Conservation (phyloP, 2,329 filamentous ascomycete species). For the Trichoderma hamatum region DNA sequence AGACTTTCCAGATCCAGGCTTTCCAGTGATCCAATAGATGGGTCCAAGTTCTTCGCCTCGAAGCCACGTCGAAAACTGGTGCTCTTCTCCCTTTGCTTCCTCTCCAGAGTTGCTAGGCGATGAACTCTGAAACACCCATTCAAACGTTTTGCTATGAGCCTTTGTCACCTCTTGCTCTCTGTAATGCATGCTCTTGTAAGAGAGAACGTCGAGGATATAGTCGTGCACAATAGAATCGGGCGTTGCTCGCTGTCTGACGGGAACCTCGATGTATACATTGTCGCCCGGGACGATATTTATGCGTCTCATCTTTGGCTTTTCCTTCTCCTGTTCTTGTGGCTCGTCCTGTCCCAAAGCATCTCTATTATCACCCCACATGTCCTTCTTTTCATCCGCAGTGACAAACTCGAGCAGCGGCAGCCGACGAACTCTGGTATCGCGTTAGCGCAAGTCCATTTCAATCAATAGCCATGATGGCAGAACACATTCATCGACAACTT, state of each 20-base stretch:
- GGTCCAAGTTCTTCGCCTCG: constrained; percentile 29
- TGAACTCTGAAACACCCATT: constrained; percentile 42
- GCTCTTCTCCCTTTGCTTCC: constrained; percentile 21
- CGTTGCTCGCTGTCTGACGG: constrained; percentile 19
- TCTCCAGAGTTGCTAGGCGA: background rate
- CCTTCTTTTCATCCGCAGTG: background rate
- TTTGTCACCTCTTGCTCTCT: constrained; percentile 38
- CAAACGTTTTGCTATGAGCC: constrained; percentile 40
- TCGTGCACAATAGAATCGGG: constrained; percentile 35
- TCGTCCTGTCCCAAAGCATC: background rate
- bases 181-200: constrained; percentile 40
- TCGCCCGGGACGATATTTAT: constrained; percentile 5
- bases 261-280: background rate
- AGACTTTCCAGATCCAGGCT: constrained; percentile 52
- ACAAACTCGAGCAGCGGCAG: background rate
- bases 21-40: constrained; percentile 45
- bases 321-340: background rate
- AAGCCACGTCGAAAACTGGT: constrained; percentile 37
- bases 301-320: constrained; percentile 5
- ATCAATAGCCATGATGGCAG: background rate
- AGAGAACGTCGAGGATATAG: constrained; percentile 39
- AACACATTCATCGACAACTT: background rate
- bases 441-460: background rate
- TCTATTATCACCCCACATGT: background rate
- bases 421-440: background rate